Base-by-base conservation (phyloP, 306 rosid species). In the Medicago arabica region DNA sequence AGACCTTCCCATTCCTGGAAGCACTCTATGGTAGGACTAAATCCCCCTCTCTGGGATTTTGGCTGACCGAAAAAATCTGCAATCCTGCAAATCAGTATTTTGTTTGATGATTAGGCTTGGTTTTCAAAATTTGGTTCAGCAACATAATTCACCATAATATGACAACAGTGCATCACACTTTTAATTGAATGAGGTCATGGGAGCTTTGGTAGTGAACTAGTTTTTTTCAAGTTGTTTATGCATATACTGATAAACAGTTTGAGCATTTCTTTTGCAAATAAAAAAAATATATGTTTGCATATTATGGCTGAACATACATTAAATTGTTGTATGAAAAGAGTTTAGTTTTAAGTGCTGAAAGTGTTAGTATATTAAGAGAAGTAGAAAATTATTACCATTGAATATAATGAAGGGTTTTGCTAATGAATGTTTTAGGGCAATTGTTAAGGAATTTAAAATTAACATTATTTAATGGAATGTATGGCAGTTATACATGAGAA, bases 1-100 rank as follows among this genome's bases (percentile, higher is more conserved):
- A 77, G 97, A 90, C 65, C 88, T 95, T 81, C 97, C 96, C 61
- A 68, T 90, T 84, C 95, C 97, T n/a, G 98, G 98, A 85, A 92
- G 98, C 87, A 95, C 97, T 34, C 61, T 95, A 58, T 95, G 97
- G 98, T 95, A 69, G 75, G 83, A 63, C 62, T 62, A 11, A 25
- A 5, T 16, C 16, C 25, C 50, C 49, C 47, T 73, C 62, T 76
- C 1, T 50, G 4, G 9, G 9, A 14, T 64, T 47, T 80, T 63
- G n/a, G 18, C 46, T 38, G 53, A 75, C 69, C 46, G 14, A 54
- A 49, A 6, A 49, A 49, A 5, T n/a, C 7, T 49, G 18, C 17
- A 74, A 54, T 41, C 17, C 21, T 4, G 66, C 66, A 36, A 41
- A 44, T 65, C 14, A 31, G 31, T 41, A 60, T 11, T 59, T 4